Conservation (phyloP, 441 rosid species). For the Monsonia emarginata region DNA sequence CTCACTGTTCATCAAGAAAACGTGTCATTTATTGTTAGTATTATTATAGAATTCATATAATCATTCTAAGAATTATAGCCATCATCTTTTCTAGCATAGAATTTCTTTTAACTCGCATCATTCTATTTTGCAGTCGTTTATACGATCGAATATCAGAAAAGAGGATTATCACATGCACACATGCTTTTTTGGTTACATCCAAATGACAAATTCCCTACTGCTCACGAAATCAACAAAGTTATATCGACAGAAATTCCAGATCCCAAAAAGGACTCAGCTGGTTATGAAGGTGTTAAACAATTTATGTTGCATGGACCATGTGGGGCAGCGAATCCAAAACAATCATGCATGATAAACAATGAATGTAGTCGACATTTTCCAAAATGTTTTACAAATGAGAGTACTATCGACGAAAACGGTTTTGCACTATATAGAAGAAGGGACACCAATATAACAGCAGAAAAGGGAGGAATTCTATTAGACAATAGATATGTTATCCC, state of each 20-base stretch:
- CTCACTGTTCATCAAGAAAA: too few relatives aligned
- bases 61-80: too few relatives aligned
- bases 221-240: not conserved
- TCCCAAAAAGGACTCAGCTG: not conserved
- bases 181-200: not conserved
- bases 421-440: slow-evolving; percentile 1
- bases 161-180: slow-evolving; percentile 14
- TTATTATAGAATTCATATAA: too few relatives aligned
- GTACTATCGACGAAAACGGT: not conserved
- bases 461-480: not conserved
- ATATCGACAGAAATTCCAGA: slow-evolving; percentile 4
- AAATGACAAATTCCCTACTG: not conserved
- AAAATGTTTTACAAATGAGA: not conserved
- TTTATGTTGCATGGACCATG: slow-evolving; percentile 20
- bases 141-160: slow-evolving; percentile 11
- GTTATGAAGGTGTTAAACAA: not conserved
- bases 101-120: not conserved
- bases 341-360: slow-evolving; percentile 3
- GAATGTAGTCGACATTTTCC: not conserved
- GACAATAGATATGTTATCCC: slow-evolving; percentile 15
- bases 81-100: too few relatives aligned
- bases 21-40: too few relatives aligned
- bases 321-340: not conserved
- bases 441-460: not conserved
- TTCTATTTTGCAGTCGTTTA: not conserved